Base-by-base conservation (phyloP, 1,284 basidiomycete genomes). In the Puccinia novopanici region DNA sequence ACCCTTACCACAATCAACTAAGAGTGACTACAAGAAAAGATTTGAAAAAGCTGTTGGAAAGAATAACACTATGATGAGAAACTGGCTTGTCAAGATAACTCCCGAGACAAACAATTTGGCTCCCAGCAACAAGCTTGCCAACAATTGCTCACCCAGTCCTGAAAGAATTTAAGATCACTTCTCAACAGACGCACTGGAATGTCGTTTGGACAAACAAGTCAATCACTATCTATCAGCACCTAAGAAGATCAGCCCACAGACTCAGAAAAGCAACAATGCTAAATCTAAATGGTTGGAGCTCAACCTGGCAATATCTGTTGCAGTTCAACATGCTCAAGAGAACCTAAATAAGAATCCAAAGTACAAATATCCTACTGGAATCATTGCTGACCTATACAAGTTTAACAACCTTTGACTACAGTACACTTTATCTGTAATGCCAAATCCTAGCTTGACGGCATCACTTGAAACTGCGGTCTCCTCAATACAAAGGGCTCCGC, bases 381-480 rank as follows among this genome's bases (percentile, higher is more conserved):
- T 37, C 13, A 34, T 61, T 61, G 59, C 27, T 13, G 22, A 59
- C 10, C 27, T 75, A 17, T n/a, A 27, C 42, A 34, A 75, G 34
- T 74, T 57, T 22, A 74, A 74, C 54, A 57, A 34, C 22, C 54
- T 34, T 3, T 19, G 17, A n/a, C 17, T 19, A 2, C 54, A 59
- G 22, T 59, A 59, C 15, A 59, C 48, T 30, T 19, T 75, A 12
- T 19, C 42, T 59, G 54, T 37, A 42, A 34, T 45, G 15, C 34
- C 55, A 24, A 45, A 55, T 9, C 72, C 52, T 75, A 27, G 37
- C 40, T 30, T 59, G 27, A 75, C 72, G 59, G 72, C 52, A 34
- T 75, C 72, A n/a, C 24, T 59, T n/a, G 42, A 57, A 30, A 61
- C 72, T 75, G 72, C 55, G 8, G 8, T 42, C n/a, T 75, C 55